Base-by-base conservation (phyloP, 2,329 filamentous ascomycete species). In the Rasamsonia emersonii region DNA sequence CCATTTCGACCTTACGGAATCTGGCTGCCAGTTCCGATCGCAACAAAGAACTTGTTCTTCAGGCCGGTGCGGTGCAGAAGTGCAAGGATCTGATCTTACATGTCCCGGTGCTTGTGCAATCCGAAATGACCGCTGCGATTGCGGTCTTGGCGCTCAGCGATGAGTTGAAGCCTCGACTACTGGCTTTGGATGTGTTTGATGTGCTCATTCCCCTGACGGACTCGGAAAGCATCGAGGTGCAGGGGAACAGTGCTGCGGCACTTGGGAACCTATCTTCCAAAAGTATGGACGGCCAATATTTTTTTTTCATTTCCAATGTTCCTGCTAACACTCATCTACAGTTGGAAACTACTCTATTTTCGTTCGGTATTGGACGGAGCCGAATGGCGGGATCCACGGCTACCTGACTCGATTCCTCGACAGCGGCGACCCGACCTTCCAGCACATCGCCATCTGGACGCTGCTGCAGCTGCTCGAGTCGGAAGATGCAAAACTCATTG, bases 81-180 rank as follows among this genome's bases (percentile, higher is more conserved):
- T 98, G 91, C 77, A 96, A 95, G 63, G 86, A 96, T 54, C 71
- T 98, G 32, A 88, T 98, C 15, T 69, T 98, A 11, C 81, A 93
- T 35, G 91, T 96, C 3, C 86, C 91, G 0, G 73, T 96, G 29
- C 89, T 84, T 23, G 91, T 98, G 2, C 91, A 98, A 57, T 95
- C 88, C 2, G 91, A 98, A 60, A 98, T 98, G 91, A 98, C 91
- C 4, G 91, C 91, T n/a, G 91, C 91, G 1, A 95, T 98, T 59
- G 91, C 91, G 21, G 91, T 98, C 9, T 71, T 98, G 42, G 91
- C 91, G 11, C 67, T 98, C 31, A 95, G 89, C 47, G 91, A 98
- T 50, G 91, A 98, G 42, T 73, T 98, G 37, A 98, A 98, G 64
- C 77, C 83, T 4, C 84, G 93, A 53, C 72, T 98, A 9, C 67